Base-by-base conservation (phyloP, 495 filamentous ascomycete species). In the Hypoxylon crocopeplum region DNA sequence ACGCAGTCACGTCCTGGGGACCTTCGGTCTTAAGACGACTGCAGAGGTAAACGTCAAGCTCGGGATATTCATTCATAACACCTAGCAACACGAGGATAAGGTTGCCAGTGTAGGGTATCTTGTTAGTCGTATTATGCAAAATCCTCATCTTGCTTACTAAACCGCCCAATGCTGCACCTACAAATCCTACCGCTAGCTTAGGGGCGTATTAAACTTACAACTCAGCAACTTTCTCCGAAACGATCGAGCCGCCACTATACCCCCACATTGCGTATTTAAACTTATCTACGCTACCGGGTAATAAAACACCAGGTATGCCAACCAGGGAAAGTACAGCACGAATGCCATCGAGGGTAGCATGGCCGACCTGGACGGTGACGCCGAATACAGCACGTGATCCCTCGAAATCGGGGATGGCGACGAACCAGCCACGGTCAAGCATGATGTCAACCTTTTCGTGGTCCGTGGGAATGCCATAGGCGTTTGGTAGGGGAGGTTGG, bases 171-270 rank as follows among this genome's bases (percentile, higher is more conserved):
- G 75, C 77, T 50, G 74, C 78, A 11, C 81, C 53, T n/a, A 48
- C 53, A 17, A 56, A 48, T 12, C 34, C 53, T 6, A 25, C 79
- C 32, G 67, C 70, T 44, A 86, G 72, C 32, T 84, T 82, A 1
- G 83, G 77, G 1, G 82, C 82, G 58, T 86, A 86, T 4, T 56
- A 56, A 10, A 67, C 69, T 36, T 82, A 79, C 41, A 85, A 48
- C 55, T 83, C 79, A 7, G 75, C 74, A 0, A 82, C 82, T 72
- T 78, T 84, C 42, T 75, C 79, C 1, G 75, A 80, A 0, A 82
- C 82, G 39, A 85, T 70, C 1, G 76, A 71, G 25, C 83, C 84
- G n/a, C 84, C 83, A 5, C 79, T 82, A 55, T 85, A 86, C 3
- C 83, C 84, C 78, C 77, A 83, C 59, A 84, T 55, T 1, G 71